These are phyloP conservation scores for Blastobotrys indianensis DNA, from an alignment of 1,139 yeast species.

Conservation along the genomic window DNA sequence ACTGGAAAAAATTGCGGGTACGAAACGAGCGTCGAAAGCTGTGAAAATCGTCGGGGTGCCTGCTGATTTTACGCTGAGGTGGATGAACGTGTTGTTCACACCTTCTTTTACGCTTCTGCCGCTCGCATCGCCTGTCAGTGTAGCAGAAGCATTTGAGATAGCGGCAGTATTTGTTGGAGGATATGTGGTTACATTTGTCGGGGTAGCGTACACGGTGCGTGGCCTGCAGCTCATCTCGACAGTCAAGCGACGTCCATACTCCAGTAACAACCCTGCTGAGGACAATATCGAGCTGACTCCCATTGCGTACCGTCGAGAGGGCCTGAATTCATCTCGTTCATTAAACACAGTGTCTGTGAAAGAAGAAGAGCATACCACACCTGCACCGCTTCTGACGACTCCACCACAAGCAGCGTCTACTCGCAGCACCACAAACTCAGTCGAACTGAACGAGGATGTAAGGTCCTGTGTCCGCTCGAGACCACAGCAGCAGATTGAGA, in stretches of 20 bases:
- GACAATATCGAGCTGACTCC: neutral
- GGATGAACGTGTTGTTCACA: conserved; percentile 75
- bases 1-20: conserved; percentile 34
- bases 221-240: conserved; percentile 37
- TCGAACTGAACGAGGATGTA: conserved; percentile 2
- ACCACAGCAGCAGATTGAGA: conserved; percentile 2
- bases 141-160: conserved; percentile 63
- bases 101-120: conserved; percentile 74
- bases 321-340: neutral
- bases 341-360: neutral
- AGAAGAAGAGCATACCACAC: neutral
- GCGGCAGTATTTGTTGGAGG: conserved; percentile 70
- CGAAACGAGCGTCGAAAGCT: conserved; percentile 39
- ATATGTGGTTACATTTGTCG: conserved; percentile 46
- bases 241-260: conserved; percentile 27
- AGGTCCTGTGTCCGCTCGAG: conserved; percentile 6
- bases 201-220: conserved; percentile 44
- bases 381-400: neutral
- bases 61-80: conserved; percentile 61
- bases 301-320: neutral
- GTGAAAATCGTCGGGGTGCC: conserved; percentile 52
- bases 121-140: conserved; percentile 54
- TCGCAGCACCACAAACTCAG: neutral
- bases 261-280: neutral
- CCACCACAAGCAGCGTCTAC: neutral